Evolutionary conservation across 2,329 filamentous ascomycete genomes (phyloP).

Genomic region (Clathrospora elynae): DNA sequence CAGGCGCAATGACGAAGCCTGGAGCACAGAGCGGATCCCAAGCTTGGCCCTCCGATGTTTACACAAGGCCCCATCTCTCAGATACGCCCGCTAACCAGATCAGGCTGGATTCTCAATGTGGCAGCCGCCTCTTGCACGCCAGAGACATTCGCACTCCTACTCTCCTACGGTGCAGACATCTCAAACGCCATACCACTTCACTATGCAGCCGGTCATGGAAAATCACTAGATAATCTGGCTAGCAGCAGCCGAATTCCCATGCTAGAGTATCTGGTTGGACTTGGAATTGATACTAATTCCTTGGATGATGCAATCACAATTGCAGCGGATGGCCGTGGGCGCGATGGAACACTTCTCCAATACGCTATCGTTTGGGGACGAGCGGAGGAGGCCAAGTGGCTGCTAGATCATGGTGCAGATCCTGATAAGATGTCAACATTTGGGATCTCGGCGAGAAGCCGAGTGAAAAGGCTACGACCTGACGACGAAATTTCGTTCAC

Average conservation of each 20-base stretch:
- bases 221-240: constrained; percentile 2
- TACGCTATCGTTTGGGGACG: constrained; percentile 11
- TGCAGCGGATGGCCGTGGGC: not conserved
- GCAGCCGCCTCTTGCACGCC: constrained; percentile 6
- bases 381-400: constrained; percentile 15
- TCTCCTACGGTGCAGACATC: constrained; percentile 3
- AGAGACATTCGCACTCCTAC: constrained; percentile 7
- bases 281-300: constrained; percentile 10
- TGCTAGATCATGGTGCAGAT: constrained; percentile 18
- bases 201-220: not conserved
- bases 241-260: constrained; percentile 8
- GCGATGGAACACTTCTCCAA: not conserved
- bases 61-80: not conserved
- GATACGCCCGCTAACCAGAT: not conserved
- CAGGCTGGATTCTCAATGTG: constrained; percentile 1
- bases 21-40: constrained; percentile 5
- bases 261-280: constrained; percentile 12
- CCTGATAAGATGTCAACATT: constrained; percentile 13
- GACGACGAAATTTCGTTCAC: constrained; percentile 3
- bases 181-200: not conserved
- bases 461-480: not conserved
- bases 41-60: not conserved
- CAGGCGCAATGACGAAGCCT: constrained; percentile 5
- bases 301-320: constrained; percentile 3
- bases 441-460: constrained; percentile 11